Evolutionary conservation across 2,329 filamentous ascomycete genomes (phyloP).

Genomic region (Alternaria tenuissima): DNA sequence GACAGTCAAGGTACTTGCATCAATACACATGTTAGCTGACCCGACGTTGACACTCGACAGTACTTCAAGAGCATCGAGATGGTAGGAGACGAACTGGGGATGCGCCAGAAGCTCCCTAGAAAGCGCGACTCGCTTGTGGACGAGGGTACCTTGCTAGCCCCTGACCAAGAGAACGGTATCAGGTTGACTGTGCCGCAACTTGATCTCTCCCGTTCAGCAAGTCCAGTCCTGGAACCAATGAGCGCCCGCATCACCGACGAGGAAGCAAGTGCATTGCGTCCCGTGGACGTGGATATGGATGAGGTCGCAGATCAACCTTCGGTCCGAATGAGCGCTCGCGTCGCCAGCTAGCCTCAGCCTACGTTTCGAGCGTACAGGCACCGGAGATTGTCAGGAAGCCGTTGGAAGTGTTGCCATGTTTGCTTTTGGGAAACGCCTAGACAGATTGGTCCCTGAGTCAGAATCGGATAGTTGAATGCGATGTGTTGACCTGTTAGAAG

Average conservation of each 20-base stretch:
- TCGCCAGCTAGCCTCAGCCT: constrained; percentile 21
- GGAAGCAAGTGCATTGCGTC: constrained; percentile 25
- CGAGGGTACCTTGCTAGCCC: constrained; percentile 30
- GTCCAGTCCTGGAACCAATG: constrained; percentile 47
- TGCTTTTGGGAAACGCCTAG: background rate
- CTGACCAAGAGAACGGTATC: constrained; percentile 31
- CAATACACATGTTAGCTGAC: background rate
- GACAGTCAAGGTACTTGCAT: constrained; percentile 49
- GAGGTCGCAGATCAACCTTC: constrained; percentile 42
- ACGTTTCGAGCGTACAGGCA: background rate
- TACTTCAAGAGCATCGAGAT: constrained; percentile 62
- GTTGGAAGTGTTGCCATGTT: background rate
- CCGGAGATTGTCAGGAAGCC: constrained; percentile 5
- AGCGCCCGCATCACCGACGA: constrained; percentile 42
- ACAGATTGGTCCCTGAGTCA: constrained; percentile 5
- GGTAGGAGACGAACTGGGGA: constrained; percentile 55
- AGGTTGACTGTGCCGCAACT: constrained; percentile 42
- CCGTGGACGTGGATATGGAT: constrained; percentile 37
- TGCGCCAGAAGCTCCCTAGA: constrained; percentile 54
- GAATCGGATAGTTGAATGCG: background rate
- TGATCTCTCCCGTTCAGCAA: constrained; percentile 43
- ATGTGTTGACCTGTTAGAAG: background rate
- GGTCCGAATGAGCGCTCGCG: constrained; percentile 44
- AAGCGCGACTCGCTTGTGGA: constrained; percentile 49
- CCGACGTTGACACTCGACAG: constrained; percentile 27